These are phyloP conservation scores for Toxicodendron radicans DNA, from an alignment of 345 rosid genomes.

Conservation along the genomic window DNA sequence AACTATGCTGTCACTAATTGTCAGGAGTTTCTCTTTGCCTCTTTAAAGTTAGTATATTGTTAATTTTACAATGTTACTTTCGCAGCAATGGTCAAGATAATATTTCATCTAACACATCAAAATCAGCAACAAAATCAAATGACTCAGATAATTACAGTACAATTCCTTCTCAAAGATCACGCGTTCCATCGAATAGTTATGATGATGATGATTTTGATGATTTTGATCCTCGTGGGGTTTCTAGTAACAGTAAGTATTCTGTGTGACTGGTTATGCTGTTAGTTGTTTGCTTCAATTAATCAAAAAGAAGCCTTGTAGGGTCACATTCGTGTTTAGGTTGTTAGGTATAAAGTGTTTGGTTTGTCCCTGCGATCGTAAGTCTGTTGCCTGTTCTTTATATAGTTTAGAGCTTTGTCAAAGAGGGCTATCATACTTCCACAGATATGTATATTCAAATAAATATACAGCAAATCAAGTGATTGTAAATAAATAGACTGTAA, in stretches of 20 bases:
- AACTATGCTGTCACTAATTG: neutral
- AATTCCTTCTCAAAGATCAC: no score
- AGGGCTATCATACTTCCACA: neutral
- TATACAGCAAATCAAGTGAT: neutral
- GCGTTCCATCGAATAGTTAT: slow-evolving; percentile 42
- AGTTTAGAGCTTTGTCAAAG: neutral
- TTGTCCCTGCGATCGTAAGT: neutral
- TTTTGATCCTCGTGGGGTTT: slow-evolving; percentile 94
- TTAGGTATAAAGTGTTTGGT: neutral
- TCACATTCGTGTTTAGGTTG: neutral
- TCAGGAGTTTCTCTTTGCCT: slow-evolving; percentile 6
- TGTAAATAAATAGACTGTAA: neutral
- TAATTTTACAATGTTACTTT: slow-evolving; percentile 19
- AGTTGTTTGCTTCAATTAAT: neutral
- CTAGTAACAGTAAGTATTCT: slow-evolving; percentile 62
- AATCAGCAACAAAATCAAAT: slow-evolving; percentile 38
- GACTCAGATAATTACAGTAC: slow-evolving; percentile 42
- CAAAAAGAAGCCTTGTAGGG: neutral
- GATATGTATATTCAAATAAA: neutral
- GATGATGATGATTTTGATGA: slow-evolving; percentile 83
- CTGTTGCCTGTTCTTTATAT: neutral
- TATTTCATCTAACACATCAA: slow-evolving; percentile 40
- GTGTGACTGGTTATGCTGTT: neutral
- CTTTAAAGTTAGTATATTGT: neutral
- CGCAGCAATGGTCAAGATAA: slow-evolving; percentile 67